Evolutionary conservation across 257 asterid species (phyloP).

Genomic region (Coffea eugenioides): DNA sequence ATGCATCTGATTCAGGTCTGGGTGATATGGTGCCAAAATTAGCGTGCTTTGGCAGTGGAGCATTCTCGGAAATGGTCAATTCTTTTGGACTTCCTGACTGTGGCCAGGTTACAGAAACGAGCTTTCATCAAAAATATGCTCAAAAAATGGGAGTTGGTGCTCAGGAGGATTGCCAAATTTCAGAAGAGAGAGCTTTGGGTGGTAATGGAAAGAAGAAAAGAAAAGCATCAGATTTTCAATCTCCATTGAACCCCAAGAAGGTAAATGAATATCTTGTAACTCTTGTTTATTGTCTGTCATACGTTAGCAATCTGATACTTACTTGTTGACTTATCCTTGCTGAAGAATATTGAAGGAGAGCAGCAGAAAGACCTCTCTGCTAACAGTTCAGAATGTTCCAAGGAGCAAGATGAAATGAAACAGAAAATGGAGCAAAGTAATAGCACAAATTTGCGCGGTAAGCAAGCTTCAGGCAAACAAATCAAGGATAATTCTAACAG

Average conservation of each 20-base stretch:
- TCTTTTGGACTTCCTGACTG: conserved; percentile 38
- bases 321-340: conserved; percentile 10
- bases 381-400: conserved; percentile 44
- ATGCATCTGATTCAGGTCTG: conserved; percentile 46
- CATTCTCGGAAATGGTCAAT: conserved; percentile 55
- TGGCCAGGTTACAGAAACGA: conserved; percentile 35
- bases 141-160: conserved; percentile 23
- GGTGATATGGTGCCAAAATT: conserved; percentile 57
- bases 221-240: conserved; percentile 33
- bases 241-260: conserved; percentile 36
- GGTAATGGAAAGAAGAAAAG: conserved; percentile 66
- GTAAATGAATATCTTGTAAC: conserved; percentile 21
- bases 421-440: conserved; percentile 39
- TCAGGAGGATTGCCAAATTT: conserved; percentile 40
- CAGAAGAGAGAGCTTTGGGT: conserved; percentile 38
- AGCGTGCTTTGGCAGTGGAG: conserved; percentile 60
- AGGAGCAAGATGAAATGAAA: conserved; percentile 45
- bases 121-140: conserved; percentile 27
- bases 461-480: conserved; percentile 52
- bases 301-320: neutral
- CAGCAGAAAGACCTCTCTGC: conserved; percentile 46
- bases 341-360: conserved; percentile 55
- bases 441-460: conserved; percentile 31
- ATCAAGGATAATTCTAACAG: conserved; percentile 43
- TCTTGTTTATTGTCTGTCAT: neutral